These are phyloP conservation scores for Chrysoporthe cubensis DNA, from an alignment of 2,329 filamentous ascomycete species.

Conservation along the genomic window DNA sequence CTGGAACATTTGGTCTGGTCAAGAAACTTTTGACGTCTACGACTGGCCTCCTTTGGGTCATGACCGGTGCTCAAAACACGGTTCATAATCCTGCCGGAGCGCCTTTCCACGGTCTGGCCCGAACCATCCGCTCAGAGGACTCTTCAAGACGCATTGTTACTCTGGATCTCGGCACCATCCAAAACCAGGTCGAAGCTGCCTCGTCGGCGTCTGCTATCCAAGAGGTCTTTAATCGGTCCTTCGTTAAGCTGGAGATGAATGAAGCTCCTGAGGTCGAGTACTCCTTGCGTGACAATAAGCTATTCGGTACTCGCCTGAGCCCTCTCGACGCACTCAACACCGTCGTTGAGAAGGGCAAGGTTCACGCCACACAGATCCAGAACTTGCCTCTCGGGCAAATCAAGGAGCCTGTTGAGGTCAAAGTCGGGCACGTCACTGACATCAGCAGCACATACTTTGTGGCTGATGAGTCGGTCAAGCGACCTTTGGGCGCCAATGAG, in stretches of 20 bases:
- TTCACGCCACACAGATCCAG: constrained; percentile 13
- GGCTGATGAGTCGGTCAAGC: constrained; percentile 18
- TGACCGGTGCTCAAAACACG: constrained; percentile 45
- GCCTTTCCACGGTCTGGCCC: constrained; percentile 49
- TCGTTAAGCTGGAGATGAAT: constrained; percentile 28
- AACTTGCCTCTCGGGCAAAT: constrained; percentile 2
- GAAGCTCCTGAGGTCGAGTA: constrained; percentile 47
- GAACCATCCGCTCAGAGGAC: constrained; percentile 55
- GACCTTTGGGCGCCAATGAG: constrained; percentile 37
- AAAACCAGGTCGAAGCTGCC: neutral
- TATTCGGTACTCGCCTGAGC: constrained; percentile 51
- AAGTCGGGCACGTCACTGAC: constrained; percentile 21
- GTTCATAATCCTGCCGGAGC: constrained; percentile 41
- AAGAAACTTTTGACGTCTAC: constrained; percentile 43
- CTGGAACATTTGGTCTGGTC: constrained; percentile 45
- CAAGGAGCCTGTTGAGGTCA: constrained; percentile 29
- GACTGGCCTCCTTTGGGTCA: constrained; percentile 53
- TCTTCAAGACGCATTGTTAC: constrained; percentile 47
- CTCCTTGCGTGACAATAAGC: constrained; percentile 40
- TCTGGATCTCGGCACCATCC: constrained; percentile 43
- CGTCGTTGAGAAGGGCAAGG: constrained; percentile 44
- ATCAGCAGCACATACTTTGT: constrained; percentile 31
- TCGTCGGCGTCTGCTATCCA: constrained; percentile 2
- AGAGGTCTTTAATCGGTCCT: constrained; percentile 35
- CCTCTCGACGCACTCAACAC: constrained; percentile 47